Base-by-base conservation (phyloP, 2,329 filamentous ascomycete genomes). In the Talaromyces sp. region DNA sequence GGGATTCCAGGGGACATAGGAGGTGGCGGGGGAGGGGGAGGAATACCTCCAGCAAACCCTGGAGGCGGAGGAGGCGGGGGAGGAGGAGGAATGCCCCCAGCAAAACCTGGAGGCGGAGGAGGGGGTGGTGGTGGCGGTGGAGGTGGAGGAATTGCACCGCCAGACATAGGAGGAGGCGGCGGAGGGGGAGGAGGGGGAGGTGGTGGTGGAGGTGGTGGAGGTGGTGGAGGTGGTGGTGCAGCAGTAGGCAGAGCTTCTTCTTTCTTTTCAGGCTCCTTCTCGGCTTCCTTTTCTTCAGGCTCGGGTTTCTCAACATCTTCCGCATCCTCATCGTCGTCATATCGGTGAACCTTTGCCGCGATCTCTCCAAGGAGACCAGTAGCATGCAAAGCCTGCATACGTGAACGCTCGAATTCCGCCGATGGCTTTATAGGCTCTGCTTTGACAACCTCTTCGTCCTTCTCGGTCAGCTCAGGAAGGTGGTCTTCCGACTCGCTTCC, bases 291-390 rank as follows among this genome's bases (percentile, higher is more conserved):
- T 39, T 56, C 49, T 58, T 63, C 58, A 47, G 58, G 44, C 47
- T 57, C 47, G 5, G 19, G 36, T 47, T 49, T 88, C 81, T 58
- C 85, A 86, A 67, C 90, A 47, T 47, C 44, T 47, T 47, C 88
- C 49, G 82, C 85, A 36, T 73, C 74, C 39, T 68, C 72, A 59
- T 86, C 85, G 67, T 90, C 88, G 33, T 87, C 88, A 68, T 92
- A 90, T 71, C 88, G 91, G 53, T 82, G 89, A 70, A 93, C 84
- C 76, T 90, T 95, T 57, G 87, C 85, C 36, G 86, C 84, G 67
- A 96, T 88, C 75, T 96, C 82, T 79, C 82, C 77, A 80, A 88
- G 71, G 78, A 93, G 73, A 72, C 86, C 80, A 81, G 86, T 80
- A 80, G 88, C 82, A 80, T 92, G 75, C 76, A 84, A 75, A 49